phyloP scores from a whole-genome alignment of 176 grass and related monocot species.

The Aegilops tauschii region DNA sequence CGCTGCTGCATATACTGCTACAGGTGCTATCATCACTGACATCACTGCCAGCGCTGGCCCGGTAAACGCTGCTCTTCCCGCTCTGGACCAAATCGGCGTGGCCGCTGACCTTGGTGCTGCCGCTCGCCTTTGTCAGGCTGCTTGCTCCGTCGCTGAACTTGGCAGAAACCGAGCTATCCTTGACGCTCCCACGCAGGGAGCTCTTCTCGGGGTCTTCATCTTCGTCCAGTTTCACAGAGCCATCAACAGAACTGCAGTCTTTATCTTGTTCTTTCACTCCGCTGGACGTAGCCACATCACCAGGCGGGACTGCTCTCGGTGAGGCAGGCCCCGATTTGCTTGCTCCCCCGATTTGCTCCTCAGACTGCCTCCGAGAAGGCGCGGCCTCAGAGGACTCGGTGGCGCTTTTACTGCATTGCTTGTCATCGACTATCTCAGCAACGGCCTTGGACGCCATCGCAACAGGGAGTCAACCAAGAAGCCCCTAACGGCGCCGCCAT shows the following conservation, averaged over 20 bases:
- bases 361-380: neutral
- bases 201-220: slow-evolving; percentile 33
- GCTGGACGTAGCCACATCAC: slow-evolving; percentile 3
- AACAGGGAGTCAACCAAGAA: neutral
- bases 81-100: slow-evolving; percentile 35
- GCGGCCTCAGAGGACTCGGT: neutral
- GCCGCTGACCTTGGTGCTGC: slow-evolving; percentile 43
- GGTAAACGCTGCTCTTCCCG: slow-evolving; percentile 50
- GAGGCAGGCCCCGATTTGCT: slow-evolving; percentile 2
- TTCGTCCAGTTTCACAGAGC: slow-evolving; percentile 24
- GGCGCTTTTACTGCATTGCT: slow-evolving; percentile 19
- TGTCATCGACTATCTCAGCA: neutral
- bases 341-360: slow-evolving; percentile 4
- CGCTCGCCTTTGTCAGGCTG: slow-evolving; percentile 39
- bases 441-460: slow-evolving; percentile 44
- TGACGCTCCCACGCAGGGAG: slow-evolving; percentile 20
- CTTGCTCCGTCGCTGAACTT: slow-evolving; percentile 32
- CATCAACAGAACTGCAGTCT: slow-evolving; percentile 8
- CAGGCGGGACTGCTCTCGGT: neutral
- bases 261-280: slow-evolving; percentile 10
- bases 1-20: slow-evolving; percentile 61
- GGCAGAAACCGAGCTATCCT: slow-evolving; percentile 43
- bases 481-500: neutral
- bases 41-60: slow-evolving; percentile 52
- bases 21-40: slow-evolving; percentile 75